These are phyloP conservation scores for Termitomyces sp. DNA, from an alignment of 768 basidiomycete species.

Conservation along the genomic window DNA sequence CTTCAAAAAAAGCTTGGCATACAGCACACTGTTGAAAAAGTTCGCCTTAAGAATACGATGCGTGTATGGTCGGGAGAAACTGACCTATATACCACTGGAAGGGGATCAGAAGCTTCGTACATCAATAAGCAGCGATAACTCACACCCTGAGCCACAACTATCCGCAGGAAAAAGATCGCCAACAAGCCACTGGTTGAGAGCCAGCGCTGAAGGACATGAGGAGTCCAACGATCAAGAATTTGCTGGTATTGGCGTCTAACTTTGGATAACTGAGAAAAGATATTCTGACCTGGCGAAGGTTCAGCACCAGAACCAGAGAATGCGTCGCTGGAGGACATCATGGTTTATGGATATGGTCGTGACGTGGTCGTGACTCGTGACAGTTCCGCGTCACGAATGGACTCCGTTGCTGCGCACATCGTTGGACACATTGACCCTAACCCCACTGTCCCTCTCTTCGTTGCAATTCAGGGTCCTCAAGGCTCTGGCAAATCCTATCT, in stretches of 20 bases:
- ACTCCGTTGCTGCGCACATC: slow-evolving; percentile 17
- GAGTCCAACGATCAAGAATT: slow-evolving; percentile 88
- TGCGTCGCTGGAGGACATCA: slow-evolving; percentile 42
- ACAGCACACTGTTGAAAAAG: slow-evolving; percentile 56
- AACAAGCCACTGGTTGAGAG: slow-evolving; percentile 66
- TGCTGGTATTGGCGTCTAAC: slow-evolving; percentile 80
- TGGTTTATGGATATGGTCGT: slow-evolving; percentile 20
- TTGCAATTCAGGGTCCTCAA: slow-evolving; percentile 90
- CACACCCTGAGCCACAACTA: slow-evolving; percentile 86
- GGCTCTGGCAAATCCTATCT: slow-evolving; percentile 90
- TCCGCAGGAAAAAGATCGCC: slow-evolving; percentile 74
- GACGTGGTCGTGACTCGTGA: slow-evolving; percentile 14
- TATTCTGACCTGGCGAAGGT: slow-evolving; percentile 41
- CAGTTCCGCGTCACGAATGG: slow-evolving; percentile 9
- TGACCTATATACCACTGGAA: slow-evolving; percentile 87
- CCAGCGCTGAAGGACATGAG: slow-evolving; percentile 89
- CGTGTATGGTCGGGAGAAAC: slow-evolving; percentile 23
- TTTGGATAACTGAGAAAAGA: slow-evolving; percentile 42
- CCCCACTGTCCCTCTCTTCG: slow-evolving; percentile 56
- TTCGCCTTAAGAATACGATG: background rate
- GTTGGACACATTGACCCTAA: slow-evolving; percentile 22
- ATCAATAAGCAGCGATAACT: slow-evolving; percentile 25
- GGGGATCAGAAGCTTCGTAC: slow-evolving; percentile 1
- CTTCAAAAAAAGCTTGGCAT: slow-evolving; percentile 24
- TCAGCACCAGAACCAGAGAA: slow-evolving; percentile 36